Percentiles rank a stretch among this genome's conserved stretches.
phyloP scores from a whole-genome alignment of 2,329 filamentous ascomycete genomes.

The Ophiognomonia clavigignenti-juglandacearum region DNA sequence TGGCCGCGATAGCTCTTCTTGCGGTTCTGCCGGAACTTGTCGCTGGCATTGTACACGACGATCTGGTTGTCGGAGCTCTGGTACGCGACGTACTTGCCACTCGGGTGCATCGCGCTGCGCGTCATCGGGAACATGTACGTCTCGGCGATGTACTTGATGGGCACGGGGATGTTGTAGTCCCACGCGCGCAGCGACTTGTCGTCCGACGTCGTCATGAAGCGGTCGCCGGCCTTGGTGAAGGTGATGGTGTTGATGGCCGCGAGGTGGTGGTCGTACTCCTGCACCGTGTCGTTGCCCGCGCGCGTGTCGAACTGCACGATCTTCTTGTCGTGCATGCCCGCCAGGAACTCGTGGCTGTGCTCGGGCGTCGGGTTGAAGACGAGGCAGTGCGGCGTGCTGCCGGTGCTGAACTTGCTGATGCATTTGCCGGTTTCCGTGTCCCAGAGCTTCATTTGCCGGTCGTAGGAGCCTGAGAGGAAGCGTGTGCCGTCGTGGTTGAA shows the following conservation, averaged over 20 bases:
- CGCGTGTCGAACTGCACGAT: conserved; percentile 95
- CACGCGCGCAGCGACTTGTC: conserved; percentile 94
- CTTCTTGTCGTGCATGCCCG: conserved; percentile 98
- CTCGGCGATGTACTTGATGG: conserved; percentile 97
- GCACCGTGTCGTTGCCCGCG: conserved; percentile 70
- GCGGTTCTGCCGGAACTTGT: conserved; percentile 94
- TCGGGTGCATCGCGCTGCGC: conserved; percentile 76
- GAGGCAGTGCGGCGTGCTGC: conserved; percentile 92
- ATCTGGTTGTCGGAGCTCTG: conserved; percentile 95
- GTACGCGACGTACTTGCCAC: conserved; percentile 89
- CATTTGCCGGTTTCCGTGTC: conserved; percentile 94
- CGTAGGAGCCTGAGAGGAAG: conserved; percentile 89
- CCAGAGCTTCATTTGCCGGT: conserved; percentile 96
- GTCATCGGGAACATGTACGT: conserved; percentile 98
- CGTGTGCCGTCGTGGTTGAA: conserved; percentile 79
- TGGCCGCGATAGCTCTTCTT: conserved; percentile 97
- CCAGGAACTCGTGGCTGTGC: conserved; percentile 82
- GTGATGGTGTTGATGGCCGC: conserved; percentile 98
- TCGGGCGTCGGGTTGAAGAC: conserved; percentile 82
- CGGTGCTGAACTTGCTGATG: conserved; percentile 81
- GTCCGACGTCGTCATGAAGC: conserved; percentile 97
- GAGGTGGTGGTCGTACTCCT: conserved; percentile 97
- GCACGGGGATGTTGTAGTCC: conserved; percentile 98
- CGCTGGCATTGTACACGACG: conserved; percentile 87
- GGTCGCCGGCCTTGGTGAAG: conserved; percentile 88